phyloP scores from a whole-genome alignment of 352 stramenopile species.

The Blastocystis sp. region DNA sequence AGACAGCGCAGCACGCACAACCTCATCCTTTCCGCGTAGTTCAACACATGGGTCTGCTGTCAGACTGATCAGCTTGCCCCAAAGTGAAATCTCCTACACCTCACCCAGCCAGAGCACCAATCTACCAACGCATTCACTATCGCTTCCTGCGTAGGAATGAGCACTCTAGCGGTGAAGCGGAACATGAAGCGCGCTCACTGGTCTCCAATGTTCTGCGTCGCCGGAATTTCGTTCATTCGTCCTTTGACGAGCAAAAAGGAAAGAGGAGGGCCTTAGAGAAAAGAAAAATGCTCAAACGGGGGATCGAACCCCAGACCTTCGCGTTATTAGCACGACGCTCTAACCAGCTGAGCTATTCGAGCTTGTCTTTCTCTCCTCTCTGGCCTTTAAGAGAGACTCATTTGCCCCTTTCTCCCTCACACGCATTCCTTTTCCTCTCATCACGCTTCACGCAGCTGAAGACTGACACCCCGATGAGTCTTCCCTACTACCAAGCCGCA shows the following conservation, averaged over 20 bases:
- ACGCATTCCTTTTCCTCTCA: background rate
- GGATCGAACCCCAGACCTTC: constrained; percentile 72
- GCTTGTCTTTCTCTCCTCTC: background rate
- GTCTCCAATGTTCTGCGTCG: constrained; percentile 26
- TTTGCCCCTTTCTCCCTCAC: background rate
- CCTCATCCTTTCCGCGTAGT: constrained; percentile 22
- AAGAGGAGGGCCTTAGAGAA: background rate
- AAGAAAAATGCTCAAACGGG: constrained; percentile 69
- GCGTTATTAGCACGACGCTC: constrained; percentile 73
- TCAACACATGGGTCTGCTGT: constrained; percentile 45
- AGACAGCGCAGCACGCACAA: background rate
- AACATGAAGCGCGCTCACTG: background rate
- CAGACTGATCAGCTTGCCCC: constrained; percentile 58
- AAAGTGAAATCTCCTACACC: constrained; percentile 28
- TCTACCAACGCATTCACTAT: background rate
- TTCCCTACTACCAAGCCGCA: constrained; percentile 29
- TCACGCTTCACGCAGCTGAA: background rate
- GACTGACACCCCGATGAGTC: background rate
- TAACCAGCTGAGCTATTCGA: constrained; percentile 73
- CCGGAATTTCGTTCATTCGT: constrained; percentile 31
- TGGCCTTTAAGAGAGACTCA: background rate
- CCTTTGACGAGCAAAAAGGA: background rate
- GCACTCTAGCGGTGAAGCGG: background rate
- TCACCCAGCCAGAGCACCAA: background rate
- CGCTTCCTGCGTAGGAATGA: background rate